A percentile compares a stretch with the other conserved stretches of the same genome.
phyloP scores from a whole-genome alignment of 257 asterid species.

The Voacanga thouarsii region DNA sequence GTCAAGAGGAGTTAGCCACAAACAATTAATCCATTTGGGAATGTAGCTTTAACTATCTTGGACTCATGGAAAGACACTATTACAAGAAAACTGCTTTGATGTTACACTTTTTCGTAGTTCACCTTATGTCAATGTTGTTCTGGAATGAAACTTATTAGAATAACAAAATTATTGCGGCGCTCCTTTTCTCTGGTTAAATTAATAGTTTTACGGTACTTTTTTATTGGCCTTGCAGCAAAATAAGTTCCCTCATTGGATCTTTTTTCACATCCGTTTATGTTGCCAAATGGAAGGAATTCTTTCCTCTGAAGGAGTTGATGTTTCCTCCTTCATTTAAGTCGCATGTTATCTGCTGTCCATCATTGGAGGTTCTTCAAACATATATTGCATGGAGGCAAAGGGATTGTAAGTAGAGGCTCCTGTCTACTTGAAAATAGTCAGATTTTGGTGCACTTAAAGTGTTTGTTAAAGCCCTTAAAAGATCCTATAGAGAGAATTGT shows the following conservation, averaged over 20 bases:
- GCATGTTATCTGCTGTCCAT: constrained; percentile 62
- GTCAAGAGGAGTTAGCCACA: neutral
- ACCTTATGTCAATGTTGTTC: neutral
- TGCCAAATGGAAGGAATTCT: constrained; percentile 63
- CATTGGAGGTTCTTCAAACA: constrained; percentile 81
- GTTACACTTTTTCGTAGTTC: neutral
- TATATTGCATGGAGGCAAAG: constrained; percentile 80
- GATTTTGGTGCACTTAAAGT: neutral
- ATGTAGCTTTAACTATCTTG: neutral
- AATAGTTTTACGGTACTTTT: constrained; percentile 23
- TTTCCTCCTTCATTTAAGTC: constrained; percentile 68
- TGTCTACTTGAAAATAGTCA: neutral
- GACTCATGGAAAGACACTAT: neutral
- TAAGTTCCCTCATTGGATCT: constrained; percentile 67
- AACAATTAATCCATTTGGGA: neutral
- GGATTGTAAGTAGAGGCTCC: constrained; percentile 45
- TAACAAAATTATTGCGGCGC: neutral
- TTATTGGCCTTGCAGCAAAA: constrained; percentile 64
- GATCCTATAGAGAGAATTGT: neutral
- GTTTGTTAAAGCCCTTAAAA: neutral
- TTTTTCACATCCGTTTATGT: constrained; percentile 65
- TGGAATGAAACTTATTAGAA: neutral
- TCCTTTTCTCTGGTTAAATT: constrained; percentile 3
- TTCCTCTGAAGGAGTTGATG: constrained; percentile 49
- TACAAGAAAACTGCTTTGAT: neutral